These are phyloP conservation scores for Trichosporon asahii DNA, from an alignment of 1,284 basidiomycete genomes.

Conservation along the genomic window DNA sequence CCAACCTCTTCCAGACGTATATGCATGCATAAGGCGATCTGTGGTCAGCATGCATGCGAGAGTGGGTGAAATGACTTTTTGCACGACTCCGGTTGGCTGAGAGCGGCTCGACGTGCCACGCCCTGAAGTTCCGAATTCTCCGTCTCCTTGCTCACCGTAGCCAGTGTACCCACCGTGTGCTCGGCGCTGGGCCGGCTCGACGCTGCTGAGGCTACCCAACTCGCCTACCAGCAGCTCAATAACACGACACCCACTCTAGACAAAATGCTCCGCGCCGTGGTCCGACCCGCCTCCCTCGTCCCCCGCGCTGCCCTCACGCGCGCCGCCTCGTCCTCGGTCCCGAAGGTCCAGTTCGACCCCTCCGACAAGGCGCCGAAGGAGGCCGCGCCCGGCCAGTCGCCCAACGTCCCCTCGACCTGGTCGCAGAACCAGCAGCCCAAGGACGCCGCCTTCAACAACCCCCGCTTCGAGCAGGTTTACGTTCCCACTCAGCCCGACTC, in stretches of 20 bases:
- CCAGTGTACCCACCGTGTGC: not conserved
- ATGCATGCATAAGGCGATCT: not conserved
- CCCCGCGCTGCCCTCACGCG: constrained; percentile 4
- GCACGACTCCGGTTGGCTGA: constrained; percentile 1
- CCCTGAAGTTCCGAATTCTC: constrained; percentile 12
- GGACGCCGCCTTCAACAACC: constrained; percentile 38
- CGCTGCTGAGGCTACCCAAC: too few species aligned
- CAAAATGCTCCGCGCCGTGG: constrained; percentile 19
- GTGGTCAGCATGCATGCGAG: not conserved
- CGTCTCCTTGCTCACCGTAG: not conserved
- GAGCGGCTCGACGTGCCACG: not conserved
- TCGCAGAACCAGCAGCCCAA: constrained; percentile 63
- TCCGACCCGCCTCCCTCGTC: constrained; percentile 7
- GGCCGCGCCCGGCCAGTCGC: constrained; percentile 59
- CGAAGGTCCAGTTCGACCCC: constrained; percentile 4
- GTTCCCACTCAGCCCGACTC: constrained; percentile 69
- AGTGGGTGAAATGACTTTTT: not conserved
- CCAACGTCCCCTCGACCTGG: constrained; percentile 73
- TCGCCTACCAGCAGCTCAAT: not conserved
- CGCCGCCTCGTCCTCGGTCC: constrained; percentile 6
- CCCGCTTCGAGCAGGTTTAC: constrained; percentile 77
- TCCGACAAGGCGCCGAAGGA: constrained; percentile 11
- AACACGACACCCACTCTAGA: not conserved
- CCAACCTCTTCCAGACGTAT: not conserved
- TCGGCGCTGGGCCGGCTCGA: not conserved